These are phyloP conservation scores for Parachaetomium inaequale DNA, from an alignment of 495 filamentous ascomycete genomes.

Conservation along the genomic window DNA sequence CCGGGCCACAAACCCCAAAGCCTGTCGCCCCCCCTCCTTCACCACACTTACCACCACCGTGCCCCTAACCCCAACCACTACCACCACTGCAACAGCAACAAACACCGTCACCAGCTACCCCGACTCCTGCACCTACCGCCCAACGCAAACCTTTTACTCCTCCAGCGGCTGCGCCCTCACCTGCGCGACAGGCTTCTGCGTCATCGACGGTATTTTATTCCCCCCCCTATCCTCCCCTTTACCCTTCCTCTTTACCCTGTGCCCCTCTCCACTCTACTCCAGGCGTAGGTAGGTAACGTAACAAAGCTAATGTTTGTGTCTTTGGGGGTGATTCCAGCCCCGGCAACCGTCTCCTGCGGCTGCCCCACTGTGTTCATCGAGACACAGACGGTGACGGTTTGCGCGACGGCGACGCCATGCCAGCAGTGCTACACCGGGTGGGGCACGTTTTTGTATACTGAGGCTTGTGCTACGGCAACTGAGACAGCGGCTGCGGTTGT, in stretches of 20 bases:
- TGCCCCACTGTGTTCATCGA: conserved; percentile 20
- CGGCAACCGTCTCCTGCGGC: conserved; percentile 24
- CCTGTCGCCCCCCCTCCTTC: background rate
- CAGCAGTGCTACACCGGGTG: conserved; percentile 29
- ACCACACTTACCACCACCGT: background rate
- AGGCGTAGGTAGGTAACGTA: background rate
- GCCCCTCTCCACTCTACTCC: too few relatives aligned
- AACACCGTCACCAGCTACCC: conserved; percentile 13
- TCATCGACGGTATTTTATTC: conserved; percentile 25
- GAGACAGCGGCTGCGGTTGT: background rate
- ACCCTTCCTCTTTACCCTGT: background rate
- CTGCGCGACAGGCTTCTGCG: conserved; percentile 24
- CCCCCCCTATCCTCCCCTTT: too few relatives aligned
- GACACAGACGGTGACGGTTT: conserved; percentile 23
- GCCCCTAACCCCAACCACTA: background rate
- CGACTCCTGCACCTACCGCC: conserved; percentile 24
- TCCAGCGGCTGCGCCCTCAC: conserved; percentile 23
- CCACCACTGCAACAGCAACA: background rate
- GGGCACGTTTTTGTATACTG: conserved; percentile 22
- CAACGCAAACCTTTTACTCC: conserved; percentile 29
- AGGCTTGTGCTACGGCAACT: conserved; percentile 14
- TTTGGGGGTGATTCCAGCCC: too few relatives aligned
- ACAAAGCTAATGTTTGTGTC: background rate
- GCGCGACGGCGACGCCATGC: conserved; percentile 25
- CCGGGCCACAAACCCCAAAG: background rate